Evolutionary conservation across 768 basidiomycete genomes (phyloP).

Genomic region (Boletus sensibilis): DNA sequence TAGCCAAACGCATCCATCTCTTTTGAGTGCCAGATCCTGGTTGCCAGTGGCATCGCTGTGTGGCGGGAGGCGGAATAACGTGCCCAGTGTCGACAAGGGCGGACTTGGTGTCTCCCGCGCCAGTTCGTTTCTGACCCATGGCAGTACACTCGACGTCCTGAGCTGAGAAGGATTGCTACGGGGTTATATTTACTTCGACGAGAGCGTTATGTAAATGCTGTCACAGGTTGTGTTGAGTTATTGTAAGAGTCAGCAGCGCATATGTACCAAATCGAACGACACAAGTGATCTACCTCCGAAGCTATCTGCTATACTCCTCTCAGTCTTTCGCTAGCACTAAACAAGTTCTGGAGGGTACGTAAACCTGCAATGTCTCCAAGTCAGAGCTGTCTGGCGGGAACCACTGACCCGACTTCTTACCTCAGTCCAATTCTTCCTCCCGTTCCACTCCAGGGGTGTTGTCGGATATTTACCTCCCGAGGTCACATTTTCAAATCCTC

Average conservation of each 20-base stretch:
- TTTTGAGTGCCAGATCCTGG: conserved; percentile 4
- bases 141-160: background rate
- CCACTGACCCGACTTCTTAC: conserved; percentile 39
- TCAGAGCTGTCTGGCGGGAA: background rate
- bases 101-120: conserved; percentile 3
- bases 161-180: too few species aligned
- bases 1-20: conserved; percentile 12
- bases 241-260: too few species aligned
- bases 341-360: conserved; percentile 33
- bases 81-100: background rate
- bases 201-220: background rate
- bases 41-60: conserved; percentile 4
- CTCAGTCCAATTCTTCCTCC: conserved; percentile 87
- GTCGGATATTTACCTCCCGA: conserved; percentile 70
- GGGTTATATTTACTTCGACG: background rate
- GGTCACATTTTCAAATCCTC: conserved; percentile 83
- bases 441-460: conserved; percentile 87
- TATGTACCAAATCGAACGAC: too few species aligned
- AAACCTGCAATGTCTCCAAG: conserved; percentile 21
- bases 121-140: conserved; percentile 23
- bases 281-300: background rate
- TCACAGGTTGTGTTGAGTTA: too few species aligned
- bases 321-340: conserved; percentile 28
- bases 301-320: background rate
- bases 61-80: conserved; percentile 22